Evolutionary conservation across 2,329 filamentous ascomycete genomes (phyloP).

Genomic region (Fusarium phyllophilum): DNA sequence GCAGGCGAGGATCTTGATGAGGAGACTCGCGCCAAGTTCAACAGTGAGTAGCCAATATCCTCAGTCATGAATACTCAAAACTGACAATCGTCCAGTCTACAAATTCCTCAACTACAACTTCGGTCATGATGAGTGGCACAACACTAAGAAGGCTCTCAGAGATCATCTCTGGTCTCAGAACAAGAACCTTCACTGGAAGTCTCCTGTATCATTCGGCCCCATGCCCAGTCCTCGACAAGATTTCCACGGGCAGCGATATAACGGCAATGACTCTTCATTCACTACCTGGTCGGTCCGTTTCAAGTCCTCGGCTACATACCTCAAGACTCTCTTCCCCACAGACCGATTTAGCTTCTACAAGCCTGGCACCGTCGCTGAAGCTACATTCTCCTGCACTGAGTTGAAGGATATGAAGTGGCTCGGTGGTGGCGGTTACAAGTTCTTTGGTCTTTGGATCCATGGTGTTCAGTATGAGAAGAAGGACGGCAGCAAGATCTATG

Average conservation of each 20-base stretch:
- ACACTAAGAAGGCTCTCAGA: constrained; percentile 21
- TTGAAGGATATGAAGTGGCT: constrained; percentile 68
- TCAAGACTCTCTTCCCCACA: constrained; percentile 60
- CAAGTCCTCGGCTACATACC: constrained; percentile 59
- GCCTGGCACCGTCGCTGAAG: constrained; percentile 56
- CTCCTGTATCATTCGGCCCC: constrained; percentile 39
- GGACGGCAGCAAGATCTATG: constrained; percentile 58
- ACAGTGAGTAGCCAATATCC: constrained; percentile 49
- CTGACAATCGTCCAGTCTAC: constrained; percentile 1
- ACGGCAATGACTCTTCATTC: constrained; percentile 47
- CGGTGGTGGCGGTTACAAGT: constrained; percentile 66
- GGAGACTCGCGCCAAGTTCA: constrained; percentile 47
- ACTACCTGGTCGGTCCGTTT: constrained; percentile 60
- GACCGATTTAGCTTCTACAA: constrained; percentile 53
- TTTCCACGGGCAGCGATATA: background rate
- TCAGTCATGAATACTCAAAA: rapidly evolving
- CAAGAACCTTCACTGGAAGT: constrained; percentile 16
- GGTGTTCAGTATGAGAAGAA: constrained; percentile 66
- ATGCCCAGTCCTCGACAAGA: constrained; percentile 36
- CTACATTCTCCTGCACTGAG: constrained; percentile 55
- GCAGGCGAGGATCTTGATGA: constrained; percentile 59
- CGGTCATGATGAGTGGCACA: constrained; percentile 35
- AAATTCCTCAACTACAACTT: constrained; percentile 34
- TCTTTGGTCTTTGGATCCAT: constrained; percentile 70
- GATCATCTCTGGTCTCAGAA: constrained; percentile 27